These are phyloP conservation scores for Rhodotorula glutinis DNA, from an alignment of 1,284 basidiomycete genomes.

Conservation along the genomic window DNA sequence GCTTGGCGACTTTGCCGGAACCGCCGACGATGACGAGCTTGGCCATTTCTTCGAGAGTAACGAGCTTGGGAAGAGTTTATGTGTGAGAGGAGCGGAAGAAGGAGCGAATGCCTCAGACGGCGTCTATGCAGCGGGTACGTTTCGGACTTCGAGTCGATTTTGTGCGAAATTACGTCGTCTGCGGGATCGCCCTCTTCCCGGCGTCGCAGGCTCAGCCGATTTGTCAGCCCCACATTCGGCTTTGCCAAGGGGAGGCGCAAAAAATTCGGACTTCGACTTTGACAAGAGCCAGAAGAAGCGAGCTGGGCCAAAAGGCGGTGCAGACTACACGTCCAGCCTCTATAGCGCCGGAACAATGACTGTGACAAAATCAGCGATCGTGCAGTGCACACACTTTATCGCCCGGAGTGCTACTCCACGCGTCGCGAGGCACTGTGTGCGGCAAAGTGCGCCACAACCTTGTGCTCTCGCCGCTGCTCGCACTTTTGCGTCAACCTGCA, in stretches of 20 bases:
- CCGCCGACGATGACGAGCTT: slow-evolving; percentile 55
- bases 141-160: not conserved
- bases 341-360: no score
- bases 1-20: slow-evolving; percentile 59
- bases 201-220: no score
- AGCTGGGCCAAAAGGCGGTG: no score
- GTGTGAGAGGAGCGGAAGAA: not conserved
- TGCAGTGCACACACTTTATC: no score
- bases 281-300: not conserved
- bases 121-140: no score
- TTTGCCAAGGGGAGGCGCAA: not conserved
- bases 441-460: no score
- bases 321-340: no score
- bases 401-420: no score
- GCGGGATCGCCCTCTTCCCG: not conserved
- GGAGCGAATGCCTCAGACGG: no score
- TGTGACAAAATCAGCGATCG: no score
- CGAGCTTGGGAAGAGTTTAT: no score
- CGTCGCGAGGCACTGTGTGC: no score
- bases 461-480: not conserved
- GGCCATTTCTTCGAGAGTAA: not conserved
- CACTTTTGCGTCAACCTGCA: not conserved
- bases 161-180: not conserved
- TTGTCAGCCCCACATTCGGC: not conserved
- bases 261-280: not conserved